Percentiles rank a stretch among this genome's conserved stretches.
Evolutionary conservation across 2,329 filamentous ascomycete species (phyloP).

Genomic region (Aspergillus hortae): DNA sequence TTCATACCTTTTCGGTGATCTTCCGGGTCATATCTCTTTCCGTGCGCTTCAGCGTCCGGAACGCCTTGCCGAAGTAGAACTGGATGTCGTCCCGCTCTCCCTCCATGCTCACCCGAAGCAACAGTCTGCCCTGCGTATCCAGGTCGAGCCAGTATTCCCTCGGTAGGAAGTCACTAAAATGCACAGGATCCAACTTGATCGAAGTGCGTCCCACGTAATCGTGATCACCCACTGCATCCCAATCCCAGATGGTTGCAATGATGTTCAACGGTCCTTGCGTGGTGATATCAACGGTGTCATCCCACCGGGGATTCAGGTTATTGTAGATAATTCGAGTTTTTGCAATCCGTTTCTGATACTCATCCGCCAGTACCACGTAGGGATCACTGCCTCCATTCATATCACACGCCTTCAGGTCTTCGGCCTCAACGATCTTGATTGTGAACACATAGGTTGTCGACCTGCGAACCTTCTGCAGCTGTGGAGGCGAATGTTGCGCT

Average conservation of each 20-base stretch:
- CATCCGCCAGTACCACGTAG: conserved; percentile 93
- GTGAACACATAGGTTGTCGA: conserved; percentile 94
- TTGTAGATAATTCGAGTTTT: conserved; percentile 91
- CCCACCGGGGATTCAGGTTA: conserved; percentile 92
- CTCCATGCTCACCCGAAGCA: conserved; percentile 96
- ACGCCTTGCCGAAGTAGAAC: conserved; percentile 97
- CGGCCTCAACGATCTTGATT: conserved; percentile 96
- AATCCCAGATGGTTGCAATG: conserved; percentile 97
- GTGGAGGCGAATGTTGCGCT: conserved; percentile 67
- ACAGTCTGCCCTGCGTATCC: conserved; percentile 85
- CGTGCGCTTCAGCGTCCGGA: conserved; percentile 88
- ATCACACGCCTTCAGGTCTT: conserved; percentile 97
- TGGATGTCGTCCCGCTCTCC: conserved; percentile 97
- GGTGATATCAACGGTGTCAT: conserved; percentile 94
- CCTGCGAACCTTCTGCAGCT: conserved; percentile 63
- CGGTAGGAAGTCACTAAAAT: conserved; percentile 93
- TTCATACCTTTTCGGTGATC: conserved; percentile 86
- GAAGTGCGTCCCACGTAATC: conserved; percentile 97
- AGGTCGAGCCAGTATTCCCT: conserved; percentile 97
- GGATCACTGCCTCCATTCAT: conserved; percentile 91
- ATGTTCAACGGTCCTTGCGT: conserved; percentile 88
- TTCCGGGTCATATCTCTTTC: conserved; percentile 97
- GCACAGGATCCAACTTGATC: conserved; percentile 93
- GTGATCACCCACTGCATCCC: conserved; percentile 94
- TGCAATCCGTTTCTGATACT: conserved; percentile 93